Evolutionary conservation across 2,329 filamentous ascomycete species (phyloP), one percentile per base, ranked within the genome.

Genomic region (Mycosphaerella arachidis): DNA sequence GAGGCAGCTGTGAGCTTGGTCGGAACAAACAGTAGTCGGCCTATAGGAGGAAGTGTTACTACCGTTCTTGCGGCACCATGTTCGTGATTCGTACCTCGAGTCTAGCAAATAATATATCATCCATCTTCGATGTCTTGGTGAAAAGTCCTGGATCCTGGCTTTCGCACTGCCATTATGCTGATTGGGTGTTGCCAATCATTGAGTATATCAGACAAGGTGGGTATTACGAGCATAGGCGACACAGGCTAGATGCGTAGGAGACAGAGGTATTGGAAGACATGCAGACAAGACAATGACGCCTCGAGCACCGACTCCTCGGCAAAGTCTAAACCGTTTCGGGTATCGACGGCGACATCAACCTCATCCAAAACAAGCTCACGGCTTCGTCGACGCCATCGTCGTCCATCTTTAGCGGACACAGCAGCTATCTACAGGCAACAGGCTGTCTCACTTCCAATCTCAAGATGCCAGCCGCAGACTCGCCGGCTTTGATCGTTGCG

Each of bases 21-120:
- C 8, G 40, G 20, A 27, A 48, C 56, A 33, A 55, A 59, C 57
- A 87, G 70, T 91, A 93, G 64, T 88, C 84, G 62, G 86, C 57
- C 57, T 59, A 40, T 13, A 4, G 4, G 12, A 20, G 7, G 31
- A 27, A 40, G 24, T 35, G 37, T 55, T 55, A 31, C 29, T 43
- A 43, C 33, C 13, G 13, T 45, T 24, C 24, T 24, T 24, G 24
- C 31, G 7, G 12, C 4, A 12, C 46, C 7, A 43, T n/a, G 20
- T 4, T 8, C 13, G 18, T 13, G 31, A 27, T 30, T 24, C 37
- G 29, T 59, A 59, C 81, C 86, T 92, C 63, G 35, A 67, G 48
- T 37, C 61, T 62, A 8, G 64, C 55, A n/a, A 62, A 43, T 29
- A 56, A 37, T 29, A 56, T 53, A 48, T 68, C 68, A 70, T 56